Evolutionary conservation across 768 basidiomycete genomes (phyloP), one percentile per base, ranked within the genome.

Genomic region (Tylopilus vinaceipallidus): DNA sequence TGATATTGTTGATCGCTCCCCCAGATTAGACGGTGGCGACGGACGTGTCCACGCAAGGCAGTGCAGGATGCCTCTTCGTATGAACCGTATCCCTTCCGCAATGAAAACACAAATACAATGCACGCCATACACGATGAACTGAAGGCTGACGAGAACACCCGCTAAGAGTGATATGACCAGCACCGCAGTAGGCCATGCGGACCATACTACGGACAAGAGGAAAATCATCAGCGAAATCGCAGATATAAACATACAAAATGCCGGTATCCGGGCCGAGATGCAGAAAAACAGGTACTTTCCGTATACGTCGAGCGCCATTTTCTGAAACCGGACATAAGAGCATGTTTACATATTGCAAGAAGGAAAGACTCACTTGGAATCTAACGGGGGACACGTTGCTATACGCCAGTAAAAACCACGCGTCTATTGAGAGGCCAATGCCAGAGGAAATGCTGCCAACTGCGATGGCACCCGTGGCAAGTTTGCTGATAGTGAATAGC

Each of bases 361-460:
- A 22, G 3, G 65, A 14, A 33, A 20, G 4, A n/a, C 77, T 32
- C 49, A 83, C 85, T 48, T 77, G 73, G 56, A 86, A 84, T 12
- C 77, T 82, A 0, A 65, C 55, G 0, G 76, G 54, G 46, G 78
- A 75, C 4, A 71, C 74, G 65, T 81, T 80, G 53, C 71, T 75
- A 62, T 88, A 90, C 2, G 73, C 70, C 5, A 89, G 65, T 19
- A 87, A 63, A 64, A 87, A 82, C 83, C 84, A 88, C 0, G 79
- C 76, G 42, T 81, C 80, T 46, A 77, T 75, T 6, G 78, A 68
- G 43, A 88, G 77, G 2, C 87, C 88, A 16, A 88, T 72, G 0
- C 82, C 86, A 0, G 85, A 81, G 6, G 80, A 71, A 14, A 83
- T 68, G 30, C 78, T 79, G 22, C 80, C 81, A 1, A 81, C 67